Evolutionary conservation across 2,329 filamentous ascomycete genomes (phyloP).

Genomic region (Didymella exigua): DNA sequence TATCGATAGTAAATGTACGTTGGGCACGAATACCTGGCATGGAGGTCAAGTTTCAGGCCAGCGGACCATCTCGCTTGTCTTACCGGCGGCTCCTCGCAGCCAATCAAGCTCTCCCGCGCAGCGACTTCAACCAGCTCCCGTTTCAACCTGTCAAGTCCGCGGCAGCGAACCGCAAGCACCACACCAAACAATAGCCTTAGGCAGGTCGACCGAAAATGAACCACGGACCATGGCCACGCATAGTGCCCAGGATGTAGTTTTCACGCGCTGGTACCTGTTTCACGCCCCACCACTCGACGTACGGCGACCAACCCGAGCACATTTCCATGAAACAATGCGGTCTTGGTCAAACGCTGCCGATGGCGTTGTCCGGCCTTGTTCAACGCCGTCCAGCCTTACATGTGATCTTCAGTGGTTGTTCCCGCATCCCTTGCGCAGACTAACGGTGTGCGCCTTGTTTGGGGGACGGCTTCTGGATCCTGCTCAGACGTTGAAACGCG

Average conservation of each 20-base stretch:
- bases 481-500: constrained; percentile 24
- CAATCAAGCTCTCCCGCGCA: constrained; percentile 13
- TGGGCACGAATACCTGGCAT: constrained; percentile 5
- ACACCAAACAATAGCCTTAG: constrained; percentile 8
- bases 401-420: constrained; percentile 22
- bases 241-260: constrained; percentile 15
- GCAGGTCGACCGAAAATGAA: constrained; percentile 10
- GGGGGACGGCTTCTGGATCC: constrained; percentile 26
- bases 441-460: constrained; percentile 20
- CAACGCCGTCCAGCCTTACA: constrained; percentile 17
- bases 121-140: constrained; percentile 19
- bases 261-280: constrained; percentile 27
- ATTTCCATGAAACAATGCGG: constrained; percentile 39
- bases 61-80: constrained; percentile 12
- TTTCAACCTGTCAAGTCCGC: constrained; percentile 23
- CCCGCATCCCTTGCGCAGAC: constrained; percentile 1
- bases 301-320: constrained; percentile 24
- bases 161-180: constrained; percentile 19
- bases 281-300: constrained; percentile 25
- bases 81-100: constrained; percentile 3
- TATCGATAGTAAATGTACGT: constrained; percentile 4
- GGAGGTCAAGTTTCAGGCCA: constrained; percentile 11
- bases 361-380: constrained; percentile 4
- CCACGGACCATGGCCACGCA: constrained; percentile 18
- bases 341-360: constrained; percentile 29